Evolutionary conservation across 768 basidiomycete species (phyloP).

Genomic region (Xerocomellus intermedius): DNA sequence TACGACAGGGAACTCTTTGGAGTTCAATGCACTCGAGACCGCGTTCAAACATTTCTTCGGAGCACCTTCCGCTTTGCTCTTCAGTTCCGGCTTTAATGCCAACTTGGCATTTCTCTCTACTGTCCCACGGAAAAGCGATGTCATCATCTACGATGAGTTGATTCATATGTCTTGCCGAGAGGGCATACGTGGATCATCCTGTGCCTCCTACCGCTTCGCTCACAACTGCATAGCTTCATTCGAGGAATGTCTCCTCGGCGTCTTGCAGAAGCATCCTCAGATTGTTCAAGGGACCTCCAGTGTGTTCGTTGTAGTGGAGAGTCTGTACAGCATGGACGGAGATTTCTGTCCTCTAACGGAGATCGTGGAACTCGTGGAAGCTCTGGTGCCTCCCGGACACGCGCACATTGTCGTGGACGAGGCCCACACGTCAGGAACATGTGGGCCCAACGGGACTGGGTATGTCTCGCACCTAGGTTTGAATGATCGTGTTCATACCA

Average conservation of each 20-base stretch:
- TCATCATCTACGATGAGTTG: constrained; percentile 51
- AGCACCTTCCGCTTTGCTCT: constrained; percentile 44
- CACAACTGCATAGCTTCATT: constrained; percentile 45
- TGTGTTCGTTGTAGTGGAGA: constrained; percentile 52
- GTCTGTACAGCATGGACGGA: constrained; percentile 61
- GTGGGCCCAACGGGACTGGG: constrained; percentile 46
- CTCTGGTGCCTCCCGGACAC: constrained; percentile 34
- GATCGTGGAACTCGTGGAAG: constrained; percentile 40
- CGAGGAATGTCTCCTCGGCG: constrained; percentile 22
- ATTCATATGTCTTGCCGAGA: constrained; percentile 54
- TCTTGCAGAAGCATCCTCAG: constrained; percentile 23
- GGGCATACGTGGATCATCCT: constrained; percentile 42
- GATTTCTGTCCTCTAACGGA: constrained; percentile 46
- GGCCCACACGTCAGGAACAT: constrained; percentile 55
- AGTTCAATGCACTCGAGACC: constrained; percentile 15
- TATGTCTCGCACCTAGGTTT: constrained; percentile 40
- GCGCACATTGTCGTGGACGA: constrained; percentile 52
- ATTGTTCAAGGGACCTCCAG: constrained; percentile 25
- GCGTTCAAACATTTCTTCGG: constrained; percentile 11
- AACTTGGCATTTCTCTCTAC: constrained; percentile 48
- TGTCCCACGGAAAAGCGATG: constrained; percentile 46
- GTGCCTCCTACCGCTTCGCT: constrained; percentile 34
- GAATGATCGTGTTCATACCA: constrained; percentile 40
- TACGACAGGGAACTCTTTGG: constrained; percentile 36
- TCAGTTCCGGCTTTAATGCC: constrained; percentile 55